phyloP scores from a whole-genome alignment of 2,329 filamentous ascomycete genomes.

The Pseudocercospora pini-densiflorae region DNA sequence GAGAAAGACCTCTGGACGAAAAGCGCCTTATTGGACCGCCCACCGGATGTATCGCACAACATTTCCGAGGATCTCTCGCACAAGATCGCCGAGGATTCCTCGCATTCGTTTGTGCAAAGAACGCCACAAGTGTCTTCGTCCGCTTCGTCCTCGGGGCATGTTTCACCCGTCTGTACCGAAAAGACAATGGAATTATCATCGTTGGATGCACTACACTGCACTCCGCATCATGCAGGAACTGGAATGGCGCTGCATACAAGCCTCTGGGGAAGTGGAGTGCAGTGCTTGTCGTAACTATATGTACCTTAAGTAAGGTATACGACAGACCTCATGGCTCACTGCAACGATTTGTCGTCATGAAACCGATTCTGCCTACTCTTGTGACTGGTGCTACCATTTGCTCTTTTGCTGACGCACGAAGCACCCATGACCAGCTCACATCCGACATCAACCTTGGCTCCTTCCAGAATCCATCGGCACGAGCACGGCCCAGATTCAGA shows the following conservation, averaged over 20 bases:
- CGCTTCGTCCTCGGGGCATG: background rate
- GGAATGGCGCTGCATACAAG: background rate
- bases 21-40: background rate
- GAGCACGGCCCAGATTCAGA: constrained; percentile 22
- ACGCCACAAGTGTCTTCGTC: background rate
- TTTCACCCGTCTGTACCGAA: background rate
- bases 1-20: background rate
- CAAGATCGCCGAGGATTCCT: background rate
- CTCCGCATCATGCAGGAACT: background rate
- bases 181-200: background rate
- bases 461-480: constrained; percentile 11
- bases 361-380: background rate
- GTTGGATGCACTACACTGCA: background rate
- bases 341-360: background rate
- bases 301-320: background rate
- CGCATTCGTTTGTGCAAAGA: background rate
- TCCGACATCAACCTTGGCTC: constrained; percentile 11
- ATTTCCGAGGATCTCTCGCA: background rate
- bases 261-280: background rate
- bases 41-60: background rate
- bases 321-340: background rate
- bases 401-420: background rate
- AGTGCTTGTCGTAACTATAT: background rate
- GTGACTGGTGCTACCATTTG: too few relatives aligned
- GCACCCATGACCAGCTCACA: constrained; percentile 29